These are phyloP conservation scores for Pyrus hybrid DNA, from an alignment of 331 rosid genomes.

Conservation along the genomic window DNA sequence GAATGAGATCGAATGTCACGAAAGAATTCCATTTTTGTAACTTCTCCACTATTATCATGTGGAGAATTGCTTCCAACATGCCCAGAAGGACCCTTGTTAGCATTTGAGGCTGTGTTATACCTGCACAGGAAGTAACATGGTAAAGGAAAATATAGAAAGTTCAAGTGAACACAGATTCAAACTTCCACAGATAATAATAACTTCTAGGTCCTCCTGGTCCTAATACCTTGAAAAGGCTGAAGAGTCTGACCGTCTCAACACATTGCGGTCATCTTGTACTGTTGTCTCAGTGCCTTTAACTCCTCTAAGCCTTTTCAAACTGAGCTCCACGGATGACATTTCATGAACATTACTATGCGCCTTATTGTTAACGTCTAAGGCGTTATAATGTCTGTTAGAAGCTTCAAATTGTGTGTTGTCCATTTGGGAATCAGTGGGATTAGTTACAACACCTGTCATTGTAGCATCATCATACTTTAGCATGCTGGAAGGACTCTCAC, in stretches of 20 bases:
- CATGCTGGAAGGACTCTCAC: conserved; percentile 43
- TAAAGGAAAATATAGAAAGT: background rate
- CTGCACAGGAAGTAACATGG: conserved; percentile 21
- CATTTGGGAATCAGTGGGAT: conserved; percentile 38
- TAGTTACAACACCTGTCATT: conserved; percentile 32
- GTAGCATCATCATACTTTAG: conserved; percentile 37
- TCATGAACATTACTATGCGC: conserved; percentile 30
- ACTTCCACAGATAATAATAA: background rate
- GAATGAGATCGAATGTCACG: conserved; percentile 51
- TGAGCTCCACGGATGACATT: conserved; percentile 52
- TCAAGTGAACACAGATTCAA: background rate
- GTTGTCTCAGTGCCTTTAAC: conserved; percentile 39
- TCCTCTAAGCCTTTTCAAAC: conserved; percentile 73
- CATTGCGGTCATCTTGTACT: conserved; percentile 57
- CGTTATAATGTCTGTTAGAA: conserved; percentile 28
- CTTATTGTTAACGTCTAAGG: conserved; percentile 36
- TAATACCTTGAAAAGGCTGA: conserved; percentile 81
- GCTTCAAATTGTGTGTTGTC: conserved; percentile 38
- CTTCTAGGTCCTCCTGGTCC: background rate
- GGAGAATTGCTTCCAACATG: conserved; percentile 64
- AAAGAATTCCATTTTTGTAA: conserved; percentile 39
- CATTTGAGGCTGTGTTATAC: conserved; percentile 55
- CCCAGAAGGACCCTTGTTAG: conserved; percentile 51
- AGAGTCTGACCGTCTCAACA: conserved; percentile 64
- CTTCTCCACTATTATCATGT: conserved; percentile 36